phyloP scores from a whole-genome alignment of 2,329 filamentous ascomycete genomes.

The Dryadomyces quercivorus region DNA sequence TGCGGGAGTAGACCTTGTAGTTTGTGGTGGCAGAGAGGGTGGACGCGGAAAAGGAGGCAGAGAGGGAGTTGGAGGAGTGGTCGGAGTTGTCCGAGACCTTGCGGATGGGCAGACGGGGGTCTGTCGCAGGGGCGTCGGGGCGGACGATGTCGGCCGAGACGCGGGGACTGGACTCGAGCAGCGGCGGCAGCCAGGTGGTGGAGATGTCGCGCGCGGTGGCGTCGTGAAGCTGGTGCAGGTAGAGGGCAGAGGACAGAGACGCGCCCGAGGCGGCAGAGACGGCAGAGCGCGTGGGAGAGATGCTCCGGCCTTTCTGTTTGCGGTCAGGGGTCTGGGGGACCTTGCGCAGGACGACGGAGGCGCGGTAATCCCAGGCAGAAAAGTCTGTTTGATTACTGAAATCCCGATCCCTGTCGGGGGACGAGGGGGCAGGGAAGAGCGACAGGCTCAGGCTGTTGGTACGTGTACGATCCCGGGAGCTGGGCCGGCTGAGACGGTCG shows the following conservation, averaged over 20 bases:
- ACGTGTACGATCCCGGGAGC: constrained; percentile 22
- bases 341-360: constrained; percentile 43
- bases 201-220: background rate
- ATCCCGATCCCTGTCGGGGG: constrained; percentile 18
- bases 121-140: background rate
- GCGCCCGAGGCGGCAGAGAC: background rate
- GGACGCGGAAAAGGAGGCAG: constrained; percentile 27
- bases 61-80: background rate
- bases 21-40: constrained; percentile 39
- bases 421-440: constrained; percentile 7
- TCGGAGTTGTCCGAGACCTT: background rate
- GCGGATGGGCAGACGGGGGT: too few species aligned
- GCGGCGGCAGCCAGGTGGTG: background rate
- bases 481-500: constrained; percentile 30
- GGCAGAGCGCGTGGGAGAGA: background rate
- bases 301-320: constrained; percentile 25
- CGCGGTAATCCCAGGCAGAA: constrained; percentile 37
- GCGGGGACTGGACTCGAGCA: background rate
- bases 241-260: background rate
- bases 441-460: constrained; percentile 23
- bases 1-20: constrained; percentile 40
- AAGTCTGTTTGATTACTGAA: constrained; percentile 14
- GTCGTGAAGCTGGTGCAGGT: background rate
- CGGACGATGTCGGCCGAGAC: background rate
- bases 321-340: constrained; percentile 32